Conservation (phyloP, 306 rosid species). For the Abrus precatorius region DNA sequence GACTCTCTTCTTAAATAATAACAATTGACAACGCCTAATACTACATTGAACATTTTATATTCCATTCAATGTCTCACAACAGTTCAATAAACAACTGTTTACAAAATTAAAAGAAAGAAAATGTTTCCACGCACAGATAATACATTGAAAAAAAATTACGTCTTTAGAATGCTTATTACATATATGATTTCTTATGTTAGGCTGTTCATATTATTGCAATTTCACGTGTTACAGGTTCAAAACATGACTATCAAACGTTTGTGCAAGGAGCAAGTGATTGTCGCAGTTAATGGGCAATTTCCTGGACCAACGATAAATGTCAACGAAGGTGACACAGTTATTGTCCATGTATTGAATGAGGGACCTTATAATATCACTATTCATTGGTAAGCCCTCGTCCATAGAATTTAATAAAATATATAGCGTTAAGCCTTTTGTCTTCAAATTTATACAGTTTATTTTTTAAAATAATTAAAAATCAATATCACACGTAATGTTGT, state of each 20-base stretch:
- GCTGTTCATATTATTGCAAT: not conserved
- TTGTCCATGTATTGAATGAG: conserved; percentile 59
- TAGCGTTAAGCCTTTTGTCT: not conserved
- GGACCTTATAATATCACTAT: conserved; percentile 62
- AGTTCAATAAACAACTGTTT: no score
- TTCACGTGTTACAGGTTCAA: conserved; percentile 48
- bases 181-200: not conserved
- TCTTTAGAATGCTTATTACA: not conserved
- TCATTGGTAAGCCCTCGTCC: conserved; percentile 60
- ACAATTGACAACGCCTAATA: no score
- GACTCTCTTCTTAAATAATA: no score
- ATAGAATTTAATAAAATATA: not conserved
- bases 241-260: conserved; percentile 50
- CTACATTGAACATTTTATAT: not conserved
- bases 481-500: no score
- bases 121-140: no score
- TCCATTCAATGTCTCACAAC: not conserved
- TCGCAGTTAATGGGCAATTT: conserved; percentile 59
- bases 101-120: no score
- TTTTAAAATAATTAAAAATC: no score
- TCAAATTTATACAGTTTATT: not conserved
- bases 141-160: not conserved
- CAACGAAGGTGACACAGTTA: conserved; percentile 60
- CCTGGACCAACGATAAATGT: conserved; percentile 65
- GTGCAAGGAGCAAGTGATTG: conserved; percentile 57